Evolutionary conservation across 306 rosid genomes (phyloP), one percentile per base, ranked within the genome.

Genomic region (Inga leiocalycina): DNA sequence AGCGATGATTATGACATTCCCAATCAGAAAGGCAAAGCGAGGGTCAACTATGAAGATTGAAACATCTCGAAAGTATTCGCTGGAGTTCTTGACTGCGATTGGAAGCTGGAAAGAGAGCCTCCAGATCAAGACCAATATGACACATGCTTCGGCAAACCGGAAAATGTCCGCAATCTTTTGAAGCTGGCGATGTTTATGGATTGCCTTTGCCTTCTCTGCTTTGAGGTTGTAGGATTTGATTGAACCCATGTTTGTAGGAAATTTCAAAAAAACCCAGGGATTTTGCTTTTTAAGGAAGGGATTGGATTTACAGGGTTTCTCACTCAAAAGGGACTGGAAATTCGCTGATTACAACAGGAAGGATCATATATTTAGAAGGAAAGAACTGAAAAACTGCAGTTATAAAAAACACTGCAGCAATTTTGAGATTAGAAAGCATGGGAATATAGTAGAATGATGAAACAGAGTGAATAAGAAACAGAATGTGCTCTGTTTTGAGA

Each of bases 161-260:
- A 92, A 81, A 30, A 93, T 41, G 49, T 80, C 88, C 8, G 94
- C 86, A 4, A 93, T 64, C 83, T 81, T 91, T 54, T 79, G 87
- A 62, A 86, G 86, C 83, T 83, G 89, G 5, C 86, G 86, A 77
- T 89, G 14, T 80, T 86, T 92, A 3, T 74, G 59, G 39, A 89
- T 88, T 17, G 94, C 90, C 83, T 92, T 95, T 17, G 92, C 87
- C 89, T 92, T 93, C 89, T 91, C 97, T 27, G 90, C 81, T 84
- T 89, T 92, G 22, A 95, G 83, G 82, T 89, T 84, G 71, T 87
- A 85, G 81, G 90, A 88, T 52, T 85, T 86, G 75, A 91, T 69
- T 0, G 96, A 92, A 24, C 92, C 89, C 99, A 95, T 95, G 6
- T 8, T 3, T 48, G 77, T 8, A 1, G 30, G 8, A 6, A 27